A percentile compares a stretch with the other conserved stretches of the same genome.
phyloP scores from a whole-genome alignment of 202 grass and related monocot species.

The Alloteropsis angusta region DNA sequence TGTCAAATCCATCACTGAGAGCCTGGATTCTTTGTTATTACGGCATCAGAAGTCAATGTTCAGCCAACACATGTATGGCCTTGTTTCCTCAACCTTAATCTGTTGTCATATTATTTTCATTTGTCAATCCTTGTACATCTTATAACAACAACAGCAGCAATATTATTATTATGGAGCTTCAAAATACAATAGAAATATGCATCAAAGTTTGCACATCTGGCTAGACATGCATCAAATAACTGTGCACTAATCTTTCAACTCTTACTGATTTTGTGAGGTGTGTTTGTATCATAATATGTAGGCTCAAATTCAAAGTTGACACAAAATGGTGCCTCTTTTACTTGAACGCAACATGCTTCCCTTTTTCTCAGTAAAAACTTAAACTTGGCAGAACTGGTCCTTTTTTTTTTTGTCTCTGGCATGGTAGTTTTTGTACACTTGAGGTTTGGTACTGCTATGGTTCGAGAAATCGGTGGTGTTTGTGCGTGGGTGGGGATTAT shows the following conservation, averaged over 20 bases:
- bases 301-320: not conserved
- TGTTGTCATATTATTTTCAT: not conserved
- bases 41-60: conserved; percentile 64
- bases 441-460: not conserved
- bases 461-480: not conserved
- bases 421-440: not conserved
- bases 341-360: not conserved
- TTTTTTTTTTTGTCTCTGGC: not conserved
- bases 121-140: no score
- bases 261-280: not conserved
- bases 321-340: not conserved
- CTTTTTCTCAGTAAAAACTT: not conserved
- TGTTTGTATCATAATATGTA: not conserved
- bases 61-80: conserved; percentile 49
- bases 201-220: not conserved
- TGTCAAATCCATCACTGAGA: conserved; percentile 58
- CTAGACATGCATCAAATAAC: not conserved
- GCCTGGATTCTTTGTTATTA: conserved; percentile 64
- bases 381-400: not conserved
- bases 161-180: not conserved
- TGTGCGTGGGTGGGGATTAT: not conserved
- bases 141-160: no score
- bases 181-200: not conserved
- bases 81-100: conserved; percentile 11
- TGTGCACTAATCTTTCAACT: not conserved